These are phyloP conservation scores for Wallacemonas rigidus DNA, from an alignment of 208 protist genomes.

Conservation along the genomic window DNA sequence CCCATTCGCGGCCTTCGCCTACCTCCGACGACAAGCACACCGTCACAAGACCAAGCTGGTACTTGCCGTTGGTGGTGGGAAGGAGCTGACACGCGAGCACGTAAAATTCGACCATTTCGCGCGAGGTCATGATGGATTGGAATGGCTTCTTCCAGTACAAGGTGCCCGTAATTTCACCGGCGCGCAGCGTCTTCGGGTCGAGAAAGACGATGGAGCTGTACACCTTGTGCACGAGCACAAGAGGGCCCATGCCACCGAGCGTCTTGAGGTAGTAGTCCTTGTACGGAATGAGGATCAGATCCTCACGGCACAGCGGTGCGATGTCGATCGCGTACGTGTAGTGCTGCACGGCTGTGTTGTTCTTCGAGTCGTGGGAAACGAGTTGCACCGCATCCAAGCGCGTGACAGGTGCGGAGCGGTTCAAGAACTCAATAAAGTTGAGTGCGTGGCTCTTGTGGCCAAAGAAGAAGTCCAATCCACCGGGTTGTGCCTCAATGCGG, in stretches of 20 bases:
- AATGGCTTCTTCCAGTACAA: slow-evolving; percentile 97
- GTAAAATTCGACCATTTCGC: slow-evolving; percentile 94
- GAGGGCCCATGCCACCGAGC: slow-evolving; percentile 90
- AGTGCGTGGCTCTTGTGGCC: slow-evolving; percentile 93
- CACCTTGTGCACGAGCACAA: slow-evolving; percentile 95
- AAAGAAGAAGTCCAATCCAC: slow-evolving; percentile 99
- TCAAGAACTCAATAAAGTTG: slow-evolving; percentile 97
- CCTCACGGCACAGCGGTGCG: slow-evolving; percentile 96
- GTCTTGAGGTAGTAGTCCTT: slow-evolving; percentile 80
- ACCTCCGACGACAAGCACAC: slow-evolving; percentile 96
- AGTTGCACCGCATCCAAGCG: slow-evolving; percentile 95
- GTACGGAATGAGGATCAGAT: slow-evolving; percentile 93
- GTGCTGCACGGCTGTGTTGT: slow-evolving; percentile 98
- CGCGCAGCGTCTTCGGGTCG: slow-evolving; percentile 95
- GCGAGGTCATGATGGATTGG: slow-evolving; percentile 67
- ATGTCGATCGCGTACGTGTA: slow-evolving; percentile 98
- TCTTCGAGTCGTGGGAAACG: slow-evolving; percentile 98
- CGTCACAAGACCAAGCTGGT: slow-evolving; percentile 93
- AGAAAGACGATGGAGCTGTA: slow-evolving; percentile 96
- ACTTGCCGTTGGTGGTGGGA: slow-evolving; percentile 82
- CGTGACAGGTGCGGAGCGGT: slow-evolving; percentile 90
- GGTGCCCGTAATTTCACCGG: slow-evolving; percentile 86
- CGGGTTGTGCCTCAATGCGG: slow-evolving; percentile 94
- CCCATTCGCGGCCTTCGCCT: slow-evolving; percentile 93
- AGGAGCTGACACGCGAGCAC: slow-evolving; percentile 93